Percentiles rank a stretch among this genome's conserved stretches.
These are phyloP conservation scores for Ascomycota sp. DNA, from an alignment of 2,329 filamentous ascomycete species.

Conservation along the genomic window DNA sequence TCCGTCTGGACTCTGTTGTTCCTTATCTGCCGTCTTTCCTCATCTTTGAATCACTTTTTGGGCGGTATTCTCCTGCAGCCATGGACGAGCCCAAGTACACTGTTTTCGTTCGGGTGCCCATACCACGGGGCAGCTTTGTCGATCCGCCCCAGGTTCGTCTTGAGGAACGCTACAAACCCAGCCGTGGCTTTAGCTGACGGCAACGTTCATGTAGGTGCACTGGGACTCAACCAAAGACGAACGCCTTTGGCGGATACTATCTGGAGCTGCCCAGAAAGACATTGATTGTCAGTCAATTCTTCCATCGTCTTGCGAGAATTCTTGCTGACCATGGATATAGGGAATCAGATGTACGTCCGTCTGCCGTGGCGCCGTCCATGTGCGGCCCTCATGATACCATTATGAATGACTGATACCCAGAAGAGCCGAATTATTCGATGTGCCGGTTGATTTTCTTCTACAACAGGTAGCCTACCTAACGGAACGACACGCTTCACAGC, in stretches of 20 bases:
- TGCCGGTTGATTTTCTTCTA: conserved; percentile 71
- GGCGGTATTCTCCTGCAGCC: neutral
- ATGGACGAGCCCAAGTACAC: conserved; percentile 42
- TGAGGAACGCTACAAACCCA: neutral
- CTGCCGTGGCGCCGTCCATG: neutral
- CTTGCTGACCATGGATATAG: conserved; percentile 20
- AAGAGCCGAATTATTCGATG: conserved; percentile 59
- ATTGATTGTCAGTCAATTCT: conserved; percentile 50
- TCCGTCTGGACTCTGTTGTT: too few species aligned
- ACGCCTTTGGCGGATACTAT: conserved; percentile 75
- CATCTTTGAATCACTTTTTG: too few species aligned
- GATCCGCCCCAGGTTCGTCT: conserved; percentile 63
- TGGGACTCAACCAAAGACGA: conserved; percentile 82
- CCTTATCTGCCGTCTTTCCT: too few species aligned
- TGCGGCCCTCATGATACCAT: conserved; percentile 4
- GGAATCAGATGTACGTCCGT: conserved; percentile 49
- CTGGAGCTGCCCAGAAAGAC: conserved; percentile 59
- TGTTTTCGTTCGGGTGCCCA: conserved; percentile 77
- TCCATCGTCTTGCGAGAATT: neutral
- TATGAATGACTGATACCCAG: too few species aligned
- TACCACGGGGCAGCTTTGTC: conserved; percentile 67
- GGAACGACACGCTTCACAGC: conserved; percentile 74
- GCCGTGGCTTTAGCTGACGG: neutral
- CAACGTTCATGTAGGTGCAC: conserved; percentile 37
- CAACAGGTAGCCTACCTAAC: conserved; percentile 90